Conservation (phyloP, 345 rosid genomes). For the Salix dunnii region DNA sequence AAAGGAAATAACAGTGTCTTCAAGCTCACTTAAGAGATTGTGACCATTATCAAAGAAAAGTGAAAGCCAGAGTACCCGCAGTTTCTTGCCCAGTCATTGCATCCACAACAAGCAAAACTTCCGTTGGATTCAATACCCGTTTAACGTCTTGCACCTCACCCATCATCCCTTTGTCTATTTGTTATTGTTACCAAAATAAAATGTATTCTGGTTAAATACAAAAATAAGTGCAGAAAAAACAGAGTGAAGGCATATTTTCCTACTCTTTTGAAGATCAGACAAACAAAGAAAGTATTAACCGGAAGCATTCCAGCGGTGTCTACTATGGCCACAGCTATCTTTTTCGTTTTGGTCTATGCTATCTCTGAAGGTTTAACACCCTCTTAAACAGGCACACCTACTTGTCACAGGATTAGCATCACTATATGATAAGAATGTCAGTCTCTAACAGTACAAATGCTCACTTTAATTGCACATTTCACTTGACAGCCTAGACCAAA, state of each 20-base stretch:
- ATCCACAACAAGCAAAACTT: constrained; percentile 94
- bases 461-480: too few species aligned
- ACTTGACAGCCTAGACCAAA: too few species aligned
- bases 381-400: constrained; percentile 85
- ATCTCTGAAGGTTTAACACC: constrained; percentile 87
- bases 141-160: constrained; percentile 93
- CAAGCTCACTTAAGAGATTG: background rate
- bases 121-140: constrained; percentile 74
- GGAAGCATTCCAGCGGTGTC: constrained; percentile 99
- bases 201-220: background rate
- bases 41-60: constrained; percentile 2
- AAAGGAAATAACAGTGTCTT: too few species aligned
- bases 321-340: constrained; percentile 76
- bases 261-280: background rate
- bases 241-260: background rate
- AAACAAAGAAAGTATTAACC: constrained; percentile 40
- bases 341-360: constrained; percentile 87
- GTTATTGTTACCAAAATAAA: too few species aligned
- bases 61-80: constrained; percentile 50
- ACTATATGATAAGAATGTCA: background rate
- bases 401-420: constrained; percentile 52
- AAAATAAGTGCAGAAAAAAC: background rate
- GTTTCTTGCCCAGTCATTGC: constrained; percentile 99
- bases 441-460: background rate
- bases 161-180: constrained; percentile 98